phyloP scores from a whole-genome alignment of 1,284 basidiomycete genomes.

The Heterobasidion annosum region DNA sequence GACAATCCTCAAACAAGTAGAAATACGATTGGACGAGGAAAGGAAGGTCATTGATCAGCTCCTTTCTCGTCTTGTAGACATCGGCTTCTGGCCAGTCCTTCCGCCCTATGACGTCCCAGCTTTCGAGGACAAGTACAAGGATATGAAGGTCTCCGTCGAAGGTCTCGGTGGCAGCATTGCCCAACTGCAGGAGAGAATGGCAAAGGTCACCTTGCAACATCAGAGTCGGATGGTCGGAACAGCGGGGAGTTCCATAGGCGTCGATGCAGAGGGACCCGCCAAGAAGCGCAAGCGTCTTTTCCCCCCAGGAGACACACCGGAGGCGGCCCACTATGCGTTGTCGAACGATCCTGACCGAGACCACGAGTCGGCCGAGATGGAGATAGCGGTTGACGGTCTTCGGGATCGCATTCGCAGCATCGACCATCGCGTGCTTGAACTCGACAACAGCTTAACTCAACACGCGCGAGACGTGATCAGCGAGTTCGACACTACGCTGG shows the following conservation, averaged over 20 bases:
- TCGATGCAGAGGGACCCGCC: not conserved
- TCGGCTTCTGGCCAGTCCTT: constrained; percentile 30
- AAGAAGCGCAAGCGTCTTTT: not conserved
- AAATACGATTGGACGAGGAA: constrained; percentile 16
- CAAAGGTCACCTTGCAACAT: constrained; percentile 3
- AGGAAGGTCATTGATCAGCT: constrained; percentile 18
- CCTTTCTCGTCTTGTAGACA: constrained; percentile 21
- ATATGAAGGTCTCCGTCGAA: constrained; percentile 17
- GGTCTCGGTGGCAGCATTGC: constrained; percentile 16
- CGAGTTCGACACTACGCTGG: constrained; percentile 31
- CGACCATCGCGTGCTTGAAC: not conserved
- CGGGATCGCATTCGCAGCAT: not conserved
- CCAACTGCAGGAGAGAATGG: constrained; percentile 12
- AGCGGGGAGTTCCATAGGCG: not conserved
- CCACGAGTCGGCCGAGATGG: not conserved
- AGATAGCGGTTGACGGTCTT: not conserved
- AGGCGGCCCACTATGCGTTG: not conserved
- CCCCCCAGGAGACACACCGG: not conserved
- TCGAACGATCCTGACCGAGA: not conserved
- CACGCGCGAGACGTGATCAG: constrained; percentile 24
- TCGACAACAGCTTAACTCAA: constrained; percentile 6
- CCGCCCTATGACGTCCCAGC: constrained; percentile 16
- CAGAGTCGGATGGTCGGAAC: not conserved
- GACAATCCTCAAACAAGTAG: constrained; percentile 16
- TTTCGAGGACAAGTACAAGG: constrained; percentile 17